A percentile compares a stretch with the other conserved stretches of the same genome.
phyloP scores from a whole-genome alignment of 169 alveolate species.

The Cryptosporidium andersoni region DNA sequence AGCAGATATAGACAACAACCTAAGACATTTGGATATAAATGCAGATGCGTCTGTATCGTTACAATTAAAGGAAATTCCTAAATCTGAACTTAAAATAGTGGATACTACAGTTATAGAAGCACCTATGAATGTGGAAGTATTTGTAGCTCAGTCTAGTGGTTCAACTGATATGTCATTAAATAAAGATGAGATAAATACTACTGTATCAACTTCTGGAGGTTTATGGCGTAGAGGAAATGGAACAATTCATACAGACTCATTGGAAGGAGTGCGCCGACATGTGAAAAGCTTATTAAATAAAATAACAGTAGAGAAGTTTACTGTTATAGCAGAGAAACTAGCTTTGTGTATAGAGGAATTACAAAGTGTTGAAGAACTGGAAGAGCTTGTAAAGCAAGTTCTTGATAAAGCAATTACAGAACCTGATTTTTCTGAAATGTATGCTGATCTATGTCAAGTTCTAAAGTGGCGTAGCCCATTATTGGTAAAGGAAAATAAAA shows the following conservation, averaged over 20 bases:
- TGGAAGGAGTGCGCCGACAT: slow-evolving; percentile 81
- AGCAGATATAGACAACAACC: not conserved
- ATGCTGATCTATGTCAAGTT: slow-evolving; percentile 89
- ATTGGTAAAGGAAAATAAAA: slow-evolving; percentile 78
- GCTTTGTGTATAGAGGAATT: slow-evolving; percentile 83
- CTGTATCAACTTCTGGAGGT: slow-evolving; percentile 2
- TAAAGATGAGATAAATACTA: too few species aligned
- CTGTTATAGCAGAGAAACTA: slow-evolving; percentile 86
- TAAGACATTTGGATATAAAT: not conserved
- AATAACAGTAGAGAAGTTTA: slow-evolving; percentile 89
- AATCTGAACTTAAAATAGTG: not conserved
- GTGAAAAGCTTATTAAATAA: slow-evolving; percentile 85
- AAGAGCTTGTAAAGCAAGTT: slow-evolving; percentile 80
- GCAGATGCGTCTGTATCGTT: too few species aligned
- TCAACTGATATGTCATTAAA: too few species aligned
- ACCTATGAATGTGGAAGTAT: not conserved
- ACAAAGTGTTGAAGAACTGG: slow-evolving; percentile 78
- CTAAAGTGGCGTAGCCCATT: slow-evolving; percentile 82
- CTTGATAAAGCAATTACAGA: slow-evolving; percentile 88
- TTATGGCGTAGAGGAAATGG: slow-evolving; percentile 52
- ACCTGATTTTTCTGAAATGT: slow-evolving; percentile 92
- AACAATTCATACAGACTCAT: slow-evolving; percentile 65
- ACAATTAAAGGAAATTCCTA: too few species aligned
- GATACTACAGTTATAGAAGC: not conserved
- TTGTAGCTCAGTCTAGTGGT: not conserved